These are phyloP conservation scores for Tolypocladium endophyticum DNA, from an alignment of 2,329 filamentous ascomycete species.

Conservation along the genomic window DNA sequence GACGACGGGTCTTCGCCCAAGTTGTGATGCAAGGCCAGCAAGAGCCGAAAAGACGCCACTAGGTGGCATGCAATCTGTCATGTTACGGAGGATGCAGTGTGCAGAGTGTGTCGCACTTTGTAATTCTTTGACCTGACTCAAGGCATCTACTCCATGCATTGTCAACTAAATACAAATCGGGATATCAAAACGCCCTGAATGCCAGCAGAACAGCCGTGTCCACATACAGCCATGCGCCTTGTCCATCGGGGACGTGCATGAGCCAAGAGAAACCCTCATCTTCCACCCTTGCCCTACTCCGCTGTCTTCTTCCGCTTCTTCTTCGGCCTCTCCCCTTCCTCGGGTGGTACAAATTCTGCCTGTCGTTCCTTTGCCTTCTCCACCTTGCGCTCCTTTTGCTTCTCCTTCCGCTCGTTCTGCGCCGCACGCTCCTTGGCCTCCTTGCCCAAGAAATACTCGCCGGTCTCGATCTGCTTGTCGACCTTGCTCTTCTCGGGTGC, in stretches of 20 bases:
- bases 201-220: conserved; percentile 1
- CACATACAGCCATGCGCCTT: background rate
- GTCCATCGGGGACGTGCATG: background rate
- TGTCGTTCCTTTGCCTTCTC: conserved; percentile 79
- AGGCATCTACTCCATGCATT: background rate
- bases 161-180: conserved; percentile 4
- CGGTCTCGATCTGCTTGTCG: conserved; percentile 92
- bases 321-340: conserved; percentile 57
- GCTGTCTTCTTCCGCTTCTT: conserved; percentile 51
- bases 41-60: background rate
- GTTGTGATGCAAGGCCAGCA: conserved; percentile 18
- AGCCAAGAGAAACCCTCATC: too few relatives aligned
- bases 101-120: background rate
- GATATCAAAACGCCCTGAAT: conserved; percentile 6
- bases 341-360: conserved; percentile 77
- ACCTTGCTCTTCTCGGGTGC: conserved; percentile 98
- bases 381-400: conserved; percentile 77
- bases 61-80: background rate
- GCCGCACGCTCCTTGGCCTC: conserved; percentile 78
- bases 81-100: background rate
- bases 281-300: conserved; percentile 1
- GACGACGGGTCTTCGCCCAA: conserved; percentile 22
- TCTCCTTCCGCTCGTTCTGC: conserved; percentile 70
- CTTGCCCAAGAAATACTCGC: conserved; percentile 93
- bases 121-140: background rate